A percentile compares a stretch with the other conserved stretches of the same genome.
phyloP scores from a whole-genome alignment of 139 green algal species.

The Auxenochlorella protothecoides region DNA sequence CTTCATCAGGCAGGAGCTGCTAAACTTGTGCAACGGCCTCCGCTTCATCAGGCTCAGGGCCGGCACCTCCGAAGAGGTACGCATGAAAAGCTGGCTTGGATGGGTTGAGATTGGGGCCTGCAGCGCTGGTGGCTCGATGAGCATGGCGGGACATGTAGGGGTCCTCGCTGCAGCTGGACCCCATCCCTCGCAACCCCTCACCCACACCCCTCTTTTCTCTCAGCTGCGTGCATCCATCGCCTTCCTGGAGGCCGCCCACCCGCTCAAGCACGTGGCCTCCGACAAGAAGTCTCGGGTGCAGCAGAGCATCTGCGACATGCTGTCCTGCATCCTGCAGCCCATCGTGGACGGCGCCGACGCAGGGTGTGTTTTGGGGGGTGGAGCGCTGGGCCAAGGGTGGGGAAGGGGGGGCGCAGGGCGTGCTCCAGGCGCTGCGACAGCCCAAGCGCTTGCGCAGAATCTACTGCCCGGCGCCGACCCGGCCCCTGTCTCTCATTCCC shows the following conservation, averaged over 20 bases:
- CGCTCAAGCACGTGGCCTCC: conserved; percentile 50
- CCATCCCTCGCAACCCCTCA: not conserved
- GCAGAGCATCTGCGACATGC: conserved; percentile 58
- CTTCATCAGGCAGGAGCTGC: conserved; percentile 17
- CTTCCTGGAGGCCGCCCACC: conserved; percentile 53
- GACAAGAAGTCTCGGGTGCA: conserved; percentile 76
- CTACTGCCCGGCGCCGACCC: too few species aligned
- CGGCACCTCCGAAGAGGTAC: conserved; percentile 16
- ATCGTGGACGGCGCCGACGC: conserved; percentile 28
- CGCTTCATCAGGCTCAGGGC: conserved; percentile 28
- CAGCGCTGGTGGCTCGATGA: too few species aligned
- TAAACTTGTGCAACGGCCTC: conserved; percentile 31
- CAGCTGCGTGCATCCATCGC: conserved; percentile 29
- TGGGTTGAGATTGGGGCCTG: too few species aligned
- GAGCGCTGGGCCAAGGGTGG: too few species aligned
- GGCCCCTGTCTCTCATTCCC: too few species aligned
- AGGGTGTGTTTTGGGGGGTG: not conserved
- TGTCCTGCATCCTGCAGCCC: conserved; percentile 52
- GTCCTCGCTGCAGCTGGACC: not conserved
- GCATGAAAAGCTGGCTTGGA: not conserved
- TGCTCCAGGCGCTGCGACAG: too few species aligned
- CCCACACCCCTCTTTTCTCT: not conserved
- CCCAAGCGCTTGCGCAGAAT: too few species aligned
- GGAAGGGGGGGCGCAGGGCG: too few species aligned
- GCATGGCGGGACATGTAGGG: not conserved